These are phyloP conservation scores for Leccinum imitatum DNA, from an alignment of 768 basidiomycete genomes.

Conservation along the genomic window DNA sequence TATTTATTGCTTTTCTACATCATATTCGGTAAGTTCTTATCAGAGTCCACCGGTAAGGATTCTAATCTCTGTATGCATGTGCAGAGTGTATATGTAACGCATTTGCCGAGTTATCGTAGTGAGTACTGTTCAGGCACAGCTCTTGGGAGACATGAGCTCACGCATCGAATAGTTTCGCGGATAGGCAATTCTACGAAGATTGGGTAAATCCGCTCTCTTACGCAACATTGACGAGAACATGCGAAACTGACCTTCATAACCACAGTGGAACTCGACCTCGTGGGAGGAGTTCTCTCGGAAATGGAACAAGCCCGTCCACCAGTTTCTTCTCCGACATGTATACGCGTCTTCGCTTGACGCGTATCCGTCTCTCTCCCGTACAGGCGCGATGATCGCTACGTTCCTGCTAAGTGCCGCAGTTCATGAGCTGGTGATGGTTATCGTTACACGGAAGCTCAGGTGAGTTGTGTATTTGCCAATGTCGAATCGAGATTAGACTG, in stretches of 20 bases:
- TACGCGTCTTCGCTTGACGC: conserved; percentile 85
- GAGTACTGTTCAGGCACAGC: conserved; percentile 26
- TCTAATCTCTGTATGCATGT: conserved; percentile 1
- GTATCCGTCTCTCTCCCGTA: conserved; percentile 66
- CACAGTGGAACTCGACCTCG: conserved; percentile 93
- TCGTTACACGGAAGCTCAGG: conserved; percentile 92
- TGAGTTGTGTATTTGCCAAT: conserved; percentile 32
- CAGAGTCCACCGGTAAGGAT: neutral
- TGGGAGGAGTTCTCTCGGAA: conserved; percentile 98
- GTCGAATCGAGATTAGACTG: neutral
- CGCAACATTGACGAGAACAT: neutral
- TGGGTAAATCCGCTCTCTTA: conserved; percentile 55
- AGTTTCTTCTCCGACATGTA: conserved; percentile 92
- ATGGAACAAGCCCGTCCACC: conserved; percentile 97
- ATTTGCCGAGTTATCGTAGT: conserved; percentile 92
- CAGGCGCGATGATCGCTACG: conserved; percentile 87
- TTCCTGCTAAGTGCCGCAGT: conserved; percentile 88
- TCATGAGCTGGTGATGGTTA: conserved; percentile 95
- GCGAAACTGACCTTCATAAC: neutral
- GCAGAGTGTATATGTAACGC: conserved; percentile 95
- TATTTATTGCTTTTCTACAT: conserved; percentile 87
- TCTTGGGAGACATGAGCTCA: conserved; percentile 2
- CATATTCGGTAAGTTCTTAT: conserved; percentile 59
- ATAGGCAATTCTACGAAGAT: conserved; percentile 96
- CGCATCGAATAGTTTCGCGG: conserved; percentile 70